A percentile compares a stretch with the other conserved stretches of the same genome.
These are phyloP conservation scores for Penicillium paradoxum DNA, from an alignment of 495 filamentous ascomycete genomes.

Conservation along the genomic window DNA sequence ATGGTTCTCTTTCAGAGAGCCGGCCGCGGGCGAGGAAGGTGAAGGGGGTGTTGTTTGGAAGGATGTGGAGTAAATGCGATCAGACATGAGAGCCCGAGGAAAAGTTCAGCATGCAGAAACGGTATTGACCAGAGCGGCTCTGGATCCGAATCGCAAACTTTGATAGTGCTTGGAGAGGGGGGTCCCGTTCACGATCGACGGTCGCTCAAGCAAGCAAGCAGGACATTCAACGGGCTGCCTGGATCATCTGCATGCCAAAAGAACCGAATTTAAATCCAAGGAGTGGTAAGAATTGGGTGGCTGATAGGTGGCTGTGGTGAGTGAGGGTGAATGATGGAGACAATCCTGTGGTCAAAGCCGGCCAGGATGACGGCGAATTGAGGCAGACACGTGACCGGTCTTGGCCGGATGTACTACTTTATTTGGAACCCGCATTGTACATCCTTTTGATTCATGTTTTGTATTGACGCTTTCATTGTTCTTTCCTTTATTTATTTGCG, in stretches of 20 bases:
- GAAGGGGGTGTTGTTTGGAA: constrained; percentile 41
- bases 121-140: constrained; percentile 8
- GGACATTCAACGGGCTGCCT: constrained; percentile 34
- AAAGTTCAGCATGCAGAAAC: constrained; percentile 9
- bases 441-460: neutral
- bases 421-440: neutral
- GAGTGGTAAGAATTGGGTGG: constrained; percentile 16
- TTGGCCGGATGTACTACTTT: constrained; percentile 3
- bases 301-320: constrained; percentile 23
- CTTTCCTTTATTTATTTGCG: neutral
- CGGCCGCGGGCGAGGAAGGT: constrained; percentile 40
- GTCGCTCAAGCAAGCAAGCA: constrained; percentile 40
- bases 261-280: constrained; percentile 11
- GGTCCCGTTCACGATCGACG: constrained; percentile 31
- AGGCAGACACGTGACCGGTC: constrained; percentile 31
- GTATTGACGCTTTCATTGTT: neutral
- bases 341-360: constrained; percentile 27
- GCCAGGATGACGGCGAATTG: constrained; percentile 39
- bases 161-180: constrained; percentile 23
- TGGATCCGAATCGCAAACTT: constrained; percentile 20
- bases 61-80: constrained; percentile 34
- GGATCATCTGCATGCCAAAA: constrained; percentile 42
- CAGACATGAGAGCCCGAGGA: constrained; percentile 38
- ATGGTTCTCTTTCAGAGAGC: constrained; percentile 36
- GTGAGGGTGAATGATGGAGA: constrained; percentile 29